phyloP scores from a whole-genome alignment of 768 basidiomycete genomes.

The Agaricus sinodeliciosus region DNA sequence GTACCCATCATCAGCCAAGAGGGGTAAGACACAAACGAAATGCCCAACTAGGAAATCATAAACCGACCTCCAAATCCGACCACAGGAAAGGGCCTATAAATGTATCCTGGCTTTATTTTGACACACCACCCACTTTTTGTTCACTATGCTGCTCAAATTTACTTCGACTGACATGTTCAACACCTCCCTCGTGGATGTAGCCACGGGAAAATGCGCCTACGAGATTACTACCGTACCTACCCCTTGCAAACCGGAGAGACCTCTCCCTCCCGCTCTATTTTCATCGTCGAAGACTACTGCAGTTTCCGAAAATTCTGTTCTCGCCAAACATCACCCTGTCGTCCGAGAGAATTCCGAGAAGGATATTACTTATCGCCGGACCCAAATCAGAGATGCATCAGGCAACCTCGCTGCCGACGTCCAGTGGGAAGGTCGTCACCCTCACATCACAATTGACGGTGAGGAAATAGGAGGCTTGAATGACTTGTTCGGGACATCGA shows the following conservation, averaged over 20 bases:
- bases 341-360: constrained; percentile 13
- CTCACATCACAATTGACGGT: constrained; percentile 43
- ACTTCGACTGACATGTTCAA: constrained; percentile 53
- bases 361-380: constrained; percentile 27
- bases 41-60: constrained; percentile 41
- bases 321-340: constrained; percentile 13
- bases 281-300: constrained; percentile 10
- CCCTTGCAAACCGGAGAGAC: constrained; percentile 22
- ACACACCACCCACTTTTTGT: background rate
- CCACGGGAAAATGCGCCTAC: constrained; percentile 42
- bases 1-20: background rate
- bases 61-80: constrained; percentile 31
- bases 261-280: constrained; percentile 17
- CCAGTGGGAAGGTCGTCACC: constrained; percentile 46
- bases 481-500: constrained; percentile 52
- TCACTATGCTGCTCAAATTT: constrained; percentile 52
- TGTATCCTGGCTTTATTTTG: too few species aligned
- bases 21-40: constrained; percentile 29
- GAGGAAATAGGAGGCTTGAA: constrained; percentile 45
- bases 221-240: constrained; percentile 40
- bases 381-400: constrained; percentile 34
- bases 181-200: constrained; percentile 44
- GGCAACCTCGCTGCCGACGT: constrained; percentile 41
- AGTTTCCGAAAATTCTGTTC: constrained; percentile 7
- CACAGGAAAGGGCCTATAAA: background rate